Evolutionary conservation across 768 basidiomycete species (phyloP).

Genomic region (Collybia mongolica): DNA sequence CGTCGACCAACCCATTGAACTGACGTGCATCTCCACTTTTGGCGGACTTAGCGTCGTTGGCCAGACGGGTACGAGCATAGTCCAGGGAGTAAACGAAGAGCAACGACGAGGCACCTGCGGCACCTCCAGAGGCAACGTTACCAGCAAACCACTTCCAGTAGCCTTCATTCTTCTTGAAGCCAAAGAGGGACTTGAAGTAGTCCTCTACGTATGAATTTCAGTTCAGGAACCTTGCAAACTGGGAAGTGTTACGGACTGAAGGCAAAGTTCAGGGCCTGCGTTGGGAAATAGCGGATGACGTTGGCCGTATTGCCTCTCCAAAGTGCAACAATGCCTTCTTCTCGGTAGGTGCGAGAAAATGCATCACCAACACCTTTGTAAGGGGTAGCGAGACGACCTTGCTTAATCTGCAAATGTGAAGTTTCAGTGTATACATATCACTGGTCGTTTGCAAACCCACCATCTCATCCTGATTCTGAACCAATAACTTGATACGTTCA

Average conservation of each 20-base stretch:
- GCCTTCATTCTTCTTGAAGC: slow-evolving; percentile 96
- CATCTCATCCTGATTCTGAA: slow-evolving; percentile 99
- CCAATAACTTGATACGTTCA: slow-evolving; percentile 98
- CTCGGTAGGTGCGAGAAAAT: slow-evolving; percentile 86
- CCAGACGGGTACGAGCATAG: slow-evolving; percentile 98
- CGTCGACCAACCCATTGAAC: slow-evolving; percentile 98
- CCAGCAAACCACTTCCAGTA: slow-evolving; percentile 99
- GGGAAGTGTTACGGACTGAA: slow-evolving; percentile 72
- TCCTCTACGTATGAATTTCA: slow-evolving; percentile 76
- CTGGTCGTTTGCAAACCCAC: slow-evolving; percentile 44
- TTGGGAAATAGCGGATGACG: slow-evolving; percentile 99
- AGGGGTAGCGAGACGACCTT: slow-evolving; percentile 93
- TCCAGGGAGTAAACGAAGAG: slow-evolving; percentile 99
- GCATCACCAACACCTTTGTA: slow-evolving; percentile 98
- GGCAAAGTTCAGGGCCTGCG: slow-evolving; percentile 99
- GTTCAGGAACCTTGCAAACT: slow-evolving; percentile 3
- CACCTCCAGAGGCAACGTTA: slow-evolving; percentile 98
- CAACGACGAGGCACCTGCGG: slow-evolving; percentile 96
- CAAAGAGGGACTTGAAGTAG: slow-evolving; percentile 98
- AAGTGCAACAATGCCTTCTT: slow-evolving; percentile 93
- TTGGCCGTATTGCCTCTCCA: slow-evolving; percentile 99
- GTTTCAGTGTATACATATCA: slow-evolving; percentile 29
- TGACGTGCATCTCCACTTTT: slow-evolving; percentile 91
- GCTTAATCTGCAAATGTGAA: slow-evolving; percentile 87
- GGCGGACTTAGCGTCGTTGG: slow-evolving; percentile 95